These are phyloP conservation scores for Penicillium sp. DNA, from an alignment of 2,329 filamentous ascomycete genomes.

Conservation along the genomic window DNA sequence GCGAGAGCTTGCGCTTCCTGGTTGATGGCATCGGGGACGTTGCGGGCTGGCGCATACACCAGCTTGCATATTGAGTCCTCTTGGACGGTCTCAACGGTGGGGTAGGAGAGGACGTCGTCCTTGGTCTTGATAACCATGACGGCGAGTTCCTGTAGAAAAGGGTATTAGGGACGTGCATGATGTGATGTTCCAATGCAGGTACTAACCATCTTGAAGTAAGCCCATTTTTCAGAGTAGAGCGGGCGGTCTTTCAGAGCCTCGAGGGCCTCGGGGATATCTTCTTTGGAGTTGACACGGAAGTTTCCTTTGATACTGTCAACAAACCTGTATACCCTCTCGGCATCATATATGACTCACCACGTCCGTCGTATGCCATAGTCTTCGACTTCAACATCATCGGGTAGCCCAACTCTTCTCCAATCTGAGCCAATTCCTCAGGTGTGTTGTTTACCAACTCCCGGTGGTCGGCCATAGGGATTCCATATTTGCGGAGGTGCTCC, in stretches of 20 bases:
- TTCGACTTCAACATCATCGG: conserved; percentile 92
- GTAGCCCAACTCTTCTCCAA: conserved; percentile 67
- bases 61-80: conserved; percentile 95
- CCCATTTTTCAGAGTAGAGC: conserved; percentile 88
- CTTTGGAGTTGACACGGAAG: conserved; percentile 60
- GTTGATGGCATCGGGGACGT: conserved; percentile 61
- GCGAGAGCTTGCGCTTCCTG: conserved; percentile 73
- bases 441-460: conserved; percentile 63
- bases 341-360: conserved; percentile 53
- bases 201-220: conserved; percentile 68
- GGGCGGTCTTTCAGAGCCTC: conserved; percentile 66
- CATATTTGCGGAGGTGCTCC: conserved; percentile 67
- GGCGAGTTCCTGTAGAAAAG: conserved; percentile 64
- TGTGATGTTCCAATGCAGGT: background rate
- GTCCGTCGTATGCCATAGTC: conserved; percentile 90
- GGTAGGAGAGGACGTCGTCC: conserved; percentile 72
- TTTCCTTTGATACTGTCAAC: conserved; percentile 52
- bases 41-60: conserved; percentile 79
- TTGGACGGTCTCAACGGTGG: conserved; percentile 90
- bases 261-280: conserved; percentile 65
- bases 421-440: conserved; percentile 60
- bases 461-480: conserved; percentile 72
- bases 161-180: background rate
- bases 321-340: background rate
- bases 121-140: conserved; percentile 94